Conservation (phyloP, 352 stramenopile genomes). For the Pythium dissotocum region DNA sequence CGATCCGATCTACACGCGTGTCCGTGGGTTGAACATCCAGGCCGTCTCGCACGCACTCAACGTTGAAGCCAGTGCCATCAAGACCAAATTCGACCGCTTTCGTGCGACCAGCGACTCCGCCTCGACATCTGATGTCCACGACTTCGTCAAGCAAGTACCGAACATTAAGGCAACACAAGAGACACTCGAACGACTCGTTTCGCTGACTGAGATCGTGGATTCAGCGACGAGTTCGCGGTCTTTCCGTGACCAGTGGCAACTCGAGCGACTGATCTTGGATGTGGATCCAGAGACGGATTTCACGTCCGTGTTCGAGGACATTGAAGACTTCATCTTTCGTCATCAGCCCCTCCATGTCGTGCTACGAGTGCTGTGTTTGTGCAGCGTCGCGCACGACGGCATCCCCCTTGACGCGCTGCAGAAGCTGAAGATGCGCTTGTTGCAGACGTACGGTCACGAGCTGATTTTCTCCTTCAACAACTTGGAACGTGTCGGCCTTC, state of each 20-base stretch:
- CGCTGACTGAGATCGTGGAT: slow-evolving; percentile 55
- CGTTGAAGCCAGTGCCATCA: slow-evolving; percentile 46
- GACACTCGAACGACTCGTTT: slow-evolving; percentile 59
- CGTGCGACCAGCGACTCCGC: slow-evolving; percentile 45
- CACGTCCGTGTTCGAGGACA: slow-evolving; percentile 29
- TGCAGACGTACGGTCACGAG: slow-evolving; percentile 74
- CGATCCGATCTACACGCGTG: slow-evolving; percentile 55
- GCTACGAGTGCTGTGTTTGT: slow-evolving; percentile 65
- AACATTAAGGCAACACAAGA: slow-evolving; percentile 60
- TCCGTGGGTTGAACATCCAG: slow-evolving; percentile 68
- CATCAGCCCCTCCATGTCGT: slow-evolving; percentile 55
- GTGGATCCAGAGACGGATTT: slow-evolving; percentile 34
- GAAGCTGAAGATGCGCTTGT: slow-evolving; percentile 54
- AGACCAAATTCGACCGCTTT: slow-evolving; percentile 56
- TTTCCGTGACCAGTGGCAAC: slow-evolving; percentile 65
- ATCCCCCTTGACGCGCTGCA: slow-evolving; percentile 37
- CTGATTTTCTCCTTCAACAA: slow-evolving; percentile 73
- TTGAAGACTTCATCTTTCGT: slow-evolving; percentile 64
- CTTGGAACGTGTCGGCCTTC: slow-evolving; percentile 49
- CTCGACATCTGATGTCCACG: slow-evolving; percentile 61
- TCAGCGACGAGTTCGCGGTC: slow-evolving; percentile 40
- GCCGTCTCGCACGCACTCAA: slow-evolving; percentile 53
- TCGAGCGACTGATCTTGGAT: slow-evolving; percentile 75
- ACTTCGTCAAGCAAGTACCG: slow-evolving; percentile 68
- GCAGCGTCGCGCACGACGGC: slow-evolving; percentile 53